Evolutionary conservation across 208 protist genomes (phyloP).

Genomic region (Crithidia mellificae): DNA sequence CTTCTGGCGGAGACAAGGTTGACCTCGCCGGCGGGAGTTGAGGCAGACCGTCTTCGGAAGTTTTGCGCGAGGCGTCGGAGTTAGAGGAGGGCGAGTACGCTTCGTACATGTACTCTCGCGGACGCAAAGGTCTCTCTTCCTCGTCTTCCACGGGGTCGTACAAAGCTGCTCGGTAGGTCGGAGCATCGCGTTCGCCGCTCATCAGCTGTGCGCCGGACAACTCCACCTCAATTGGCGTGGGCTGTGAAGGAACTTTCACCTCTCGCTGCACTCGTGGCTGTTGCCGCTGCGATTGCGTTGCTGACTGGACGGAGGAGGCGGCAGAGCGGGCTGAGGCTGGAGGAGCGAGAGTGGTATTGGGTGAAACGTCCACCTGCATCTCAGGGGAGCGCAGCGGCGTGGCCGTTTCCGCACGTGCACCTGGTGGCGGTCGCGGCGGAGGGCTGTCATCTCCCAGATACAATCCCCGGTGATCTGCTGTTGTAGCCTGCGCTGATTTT

Average conservation of each 20-base stretch:
- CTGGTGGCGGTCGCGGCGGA: conserved; percentile 19
- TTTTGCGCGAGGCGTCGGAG: neutral
- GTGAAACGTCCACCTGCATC: neutral
- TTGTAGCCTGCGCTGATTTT: no score
- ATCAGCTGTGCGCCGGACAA: neutral
- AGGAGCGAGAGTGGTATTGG: neutral
- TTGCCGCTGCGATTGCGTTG: no score
- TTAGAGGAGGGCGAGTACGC: neutral
- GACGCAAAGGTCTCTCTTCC: neutral
- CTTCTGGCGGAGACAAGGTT: neutral
- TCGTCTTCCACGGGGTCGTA: neutral
- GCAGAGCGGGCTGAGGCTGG: neutral
- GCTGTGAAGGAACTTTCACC: neutral
- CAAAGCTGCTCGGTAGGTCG: no score
- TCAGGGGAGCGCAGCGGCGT: conserved; percentile 14
- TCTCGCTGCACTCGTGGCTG: no score
- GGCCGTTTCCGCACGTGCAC: conserved; percentile 17
- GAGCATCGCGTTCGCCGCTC: neutral
- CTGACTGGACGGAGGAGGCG: neutral
- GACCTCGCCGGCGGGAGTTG: no score
- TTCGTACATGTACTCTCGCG: conserved; percentile 6
- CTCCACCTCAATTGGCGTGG: conserved; percentile 8
- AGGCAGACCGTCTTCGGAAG: no score
- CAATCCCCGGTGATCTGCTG: neutral
- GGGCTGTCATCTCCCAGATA: conserved; percentile 13